Evolutionary conservation across 352 stramenopile species (phyloP).

Genomic region (Globisporangium perplexum): DNA sequence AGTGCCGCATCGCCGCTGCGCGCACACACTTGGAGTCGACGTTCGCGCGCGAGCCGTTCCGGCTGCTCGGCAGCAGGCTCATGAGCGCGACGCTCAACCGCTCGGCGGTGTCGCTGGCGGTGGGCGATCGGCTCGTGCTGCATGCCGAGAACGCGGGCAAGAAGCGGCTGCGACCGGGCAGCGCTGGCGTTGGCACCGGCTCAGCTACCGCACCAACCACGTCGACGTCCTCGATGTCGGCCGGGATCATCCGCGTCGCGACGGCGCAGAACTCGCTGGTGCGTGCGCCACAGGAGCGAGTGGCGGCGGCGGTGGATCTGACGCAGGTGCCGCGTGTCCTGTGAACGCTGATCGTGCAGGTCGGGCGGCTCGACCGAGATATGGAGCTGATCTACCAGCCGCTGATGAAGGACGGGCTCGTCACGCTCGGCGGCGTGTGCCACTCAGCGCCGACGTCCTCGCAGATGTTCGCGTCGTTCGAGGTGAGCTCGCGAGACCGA

Average conservation of each 20-base stretch:
- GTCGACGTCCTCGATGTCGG: slow-evolving; percentile 11
- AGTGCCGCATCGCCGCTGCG: slow-evolving; percentile 14
- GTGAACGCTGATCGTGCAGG: slow-evolving; percentile 10
- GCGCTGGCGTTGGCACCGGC: neutral
- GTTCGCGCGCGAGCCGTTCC: slow-evolving; percentile 26
- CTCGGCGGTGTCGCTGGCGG: slow-evolving; percentile 24
- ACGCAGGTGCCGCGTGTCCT: neutral
- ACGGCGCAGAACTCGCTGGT: slow-evolving; percentile 34
- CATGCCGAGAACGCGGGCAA: slow-evolving; percentile 68
- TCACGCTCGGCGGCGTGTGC: slow-evolving; percentile 43
- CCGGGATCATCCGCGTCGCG: slow-evolving; percentile 51
- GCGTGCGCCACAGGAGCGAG: neutral
- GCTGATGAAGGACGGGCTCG: slow-evolving; percentile 54
- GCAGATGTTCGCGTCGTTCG: slow-evolving; percentile 68
- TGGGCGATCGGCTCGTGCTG: slow-evolving; percentile 46
- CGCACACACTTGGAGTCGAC: slow-evolving; percentile 24
- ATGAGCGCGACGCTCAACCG: slow-evolving; percentile 50
- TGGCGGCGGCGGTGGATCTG: neutral
- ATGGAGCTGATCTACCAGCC: slow-evolving; percentile 55
- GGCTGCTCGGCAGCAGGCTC: slow-evolving; percentile 35
- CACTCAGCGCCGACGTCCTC: slow-evolving; percentile 30
- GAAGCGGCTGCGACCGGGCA: slow-evolving; percentile 41
- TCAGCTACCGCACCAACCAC: slow-evolving; percentile 1
- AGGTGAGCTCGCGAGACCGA: slow-evolving; percentile 21
- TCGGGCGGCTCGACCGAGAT: slow-evolving; percentile 55